These are phyloP conservation scores for Verticillium klebahnii DNA, from an alignment of 2,329 filamentous ascomycete genomes.

Conservation along the genomic window DNA sequence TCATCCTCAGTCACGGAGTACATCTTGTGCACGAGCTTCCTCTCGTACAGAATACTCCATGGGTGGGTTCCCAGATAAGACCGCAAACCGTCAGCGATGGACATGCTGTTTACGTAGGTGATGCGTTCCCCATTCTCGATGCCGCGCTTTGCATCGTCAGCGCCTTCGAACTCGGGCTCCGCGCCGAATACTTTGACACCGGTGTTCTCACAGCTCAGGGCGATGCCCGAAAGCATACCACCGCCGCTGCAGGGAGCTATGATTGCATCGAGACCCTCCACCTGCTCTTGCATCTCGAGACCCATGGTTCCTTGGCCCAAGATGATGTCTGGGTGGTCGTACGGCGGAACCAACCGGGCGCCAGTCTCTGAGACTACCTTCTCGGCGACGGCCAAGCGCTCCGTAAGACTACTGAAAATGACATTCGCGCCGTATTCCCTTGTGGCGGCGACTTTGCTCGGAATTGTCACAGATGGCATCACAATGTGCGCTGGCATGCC, in stretches of 20 bases:
- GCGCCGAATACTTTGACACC: slow-evolving; percentile 70
- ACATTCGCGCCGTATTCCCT: slow-evolving; percentile 40
- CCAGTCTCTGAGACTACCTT: slow-evolving; percentile 60
- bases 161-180: slow-evolving; percentile 71
- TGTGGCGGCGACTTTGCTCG: slow-evolving; percentile 85
- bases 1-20: slow-evolving; percentile 67
- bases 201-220: slow-evolving; percentile 62
- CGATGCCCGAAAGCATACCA: slow-evolving; percentile 71
- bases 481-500: slow-evolving; percentile 79
- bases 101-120: slow-evolving; percentile 61
- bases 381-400: slow-evolving; percentile 67
- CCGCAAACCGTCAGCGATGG: slow-evolving; percentile 74
- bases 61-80: slow-evolving; percentile 68
- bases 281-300: slow-evolving; percentile 68
- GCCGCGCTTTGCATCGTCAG: slow-evolving; percentile 67
- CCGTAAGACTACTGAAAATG: slow-evolving; percentile 51
- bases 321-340: slow-evolving; percentile 79
- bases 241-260: slow-evolving; percentile 76
- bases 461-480: slow-evolving; percentile 79
- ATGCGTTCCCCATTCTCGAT: slow-evolving; percentile 57
- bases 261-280: slow-evolving; percentile 54
- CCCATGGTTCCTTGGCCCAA: slow-evolving; percentile 77
- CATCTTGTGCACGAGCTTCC: slow-evolving; percentile 57
- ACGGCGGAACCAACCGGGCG: slow-evolving; percentile 71
- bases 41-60: slow-evolving; percentile 66